phyloP scores from a whole-genome alignment of 805 yeast species.

The Metschnikowia corniflorae region DNA sequence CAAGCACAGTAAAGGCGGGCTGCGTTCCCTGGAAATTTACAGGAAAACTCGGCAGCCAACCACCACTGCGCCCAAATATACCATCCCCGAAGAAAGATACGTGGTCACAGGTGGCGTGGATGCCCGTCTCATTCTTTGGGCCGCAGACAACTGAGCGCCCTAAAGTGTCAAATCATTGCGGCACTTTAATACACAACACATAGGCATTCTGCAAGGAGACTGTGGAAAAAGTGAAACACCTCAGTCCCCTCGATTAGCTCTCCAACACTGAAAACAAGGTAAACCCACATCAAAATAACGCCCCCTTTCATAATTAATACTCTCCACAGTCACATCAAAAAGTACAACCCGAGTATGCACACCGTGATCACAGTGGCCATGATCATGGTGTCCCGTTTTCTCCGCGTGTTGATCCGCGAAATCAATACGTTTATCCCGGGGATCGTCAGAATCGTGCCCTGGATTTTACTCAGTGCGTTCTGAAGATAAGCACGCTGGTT shows the following conservation, averaged over 20 bases:
- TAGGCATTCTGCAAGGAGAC: too few species aligned
- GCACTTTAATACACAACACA: too few species aligned
- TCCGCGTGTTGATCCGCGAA: slow-evolving; percentile 78
- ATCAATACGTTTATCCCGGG: slow-evolving; percentile 83
- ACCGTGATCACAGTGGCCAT: slow-evolving; percentile 67
- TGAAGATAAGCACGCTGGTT: slow-evolving; percentile 65
- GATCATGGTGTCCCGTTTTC: slow-evolving; percentile 84
- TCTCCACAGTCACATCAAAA: slow-evolving; percentile 26
- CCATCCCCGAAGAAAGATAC: slow-evolving; percentile 79
- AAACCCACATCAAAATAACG: too few species aligned
- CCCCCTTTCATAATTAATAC: too few species aligned
- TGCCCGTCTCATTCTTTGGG: slow-evolving; percentile 79
- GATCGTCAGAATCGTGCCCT: slow-evolving; percentile 58
- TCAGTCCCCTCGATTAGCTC: too few species aligned
- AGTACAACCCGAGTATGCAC: slow-evolving; percentile 69
- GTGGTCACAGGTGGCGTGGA: slow-evolving; percentile 92
- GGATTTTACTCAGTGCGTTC: slow-evolving; percentile 60
- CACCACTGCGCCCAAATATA: slow-evolving; percentile 80
- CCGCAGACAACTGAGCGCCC: slow-evolving; percentile 72
- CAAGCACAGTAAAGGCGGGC: slow-evolving; percentile 64
- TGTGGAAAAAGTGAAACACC: too few species aligned
- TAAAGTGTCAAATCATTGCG: too few species aligned
- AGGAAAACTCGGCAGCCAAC: slow-evolving; percentile 50
- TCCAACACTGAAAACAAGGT: too few species aligned
- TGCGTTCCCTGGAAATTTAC: slow-evolving; percentile 35